Conservation (phyloP, 1,284 basidiomycete species). For the Cryptococcus neoformans region DNA sequence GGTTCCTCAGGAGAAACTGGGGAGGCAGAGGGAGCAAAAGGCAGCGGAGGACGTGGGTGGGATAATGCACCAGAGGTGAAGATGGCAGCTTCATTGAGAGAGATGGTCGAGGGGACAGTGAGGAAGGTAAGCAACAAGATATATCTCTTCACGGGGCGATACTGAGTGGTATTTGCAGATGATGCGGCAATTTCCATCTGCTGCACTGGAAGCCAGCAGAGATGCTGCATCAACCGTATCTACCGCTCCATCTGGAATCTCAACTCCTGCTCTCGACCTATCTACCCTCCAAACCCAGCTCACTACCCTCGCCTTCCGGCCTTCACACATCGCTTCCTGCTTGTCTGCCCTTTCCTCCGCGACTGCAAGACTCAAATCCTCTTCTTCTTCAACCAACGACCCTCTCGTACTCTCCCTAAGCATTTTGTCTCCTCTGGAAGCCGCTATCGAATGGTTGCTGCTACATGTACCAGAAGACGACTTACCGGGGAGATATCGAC, state of each 20-base stretch:
- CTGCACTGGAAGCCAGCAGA: constrained; percentile 46
- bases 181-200: constrained; percentile 50
- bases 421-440: constrained; percentile 56
- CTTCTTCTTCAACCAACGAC: constrained; percentile 33
- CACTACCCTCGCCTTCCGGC: constrained; percentile 49
- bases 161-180: constrained; percentile 30
- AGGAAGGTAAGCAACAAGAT: constrained; percentile 58
- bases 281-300: constrained; percentile 39
- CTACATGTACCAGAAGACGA: constrained; percentile 55
- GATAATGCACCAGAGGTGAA: constrained; percentile 73
- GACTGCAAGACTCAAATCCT: constrained; percentile 37
- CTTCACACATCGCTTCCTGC: constrained; percentile 48
- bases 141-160: no score
- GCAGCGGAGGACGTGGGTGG: constrained; percentile 56
- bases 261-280: constrained; percentile 35
- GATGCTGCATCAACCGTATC: constrained; percentile 33
- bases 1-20: constrained; percentile 7
- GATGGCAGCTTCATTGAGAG: constrained; percentile 73
- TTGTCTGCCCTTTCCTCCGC: constrained; percentile 41
- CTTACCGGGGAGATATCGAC: constrained; percentile 62
- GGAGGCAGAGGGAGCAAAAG: constrained; percentile 13
- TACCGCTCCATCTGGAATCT: constrained; percentile 25
- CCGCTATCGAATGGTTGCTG: constrained; percentile 52
- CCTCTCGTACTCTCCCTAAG: constrained; percentile 50
- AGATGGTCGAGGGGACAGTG: constrained; percentile 77